phyloP scores from a whole-genome alignment of 75 land plant genomes.

The Pinus taeda region DNA sequence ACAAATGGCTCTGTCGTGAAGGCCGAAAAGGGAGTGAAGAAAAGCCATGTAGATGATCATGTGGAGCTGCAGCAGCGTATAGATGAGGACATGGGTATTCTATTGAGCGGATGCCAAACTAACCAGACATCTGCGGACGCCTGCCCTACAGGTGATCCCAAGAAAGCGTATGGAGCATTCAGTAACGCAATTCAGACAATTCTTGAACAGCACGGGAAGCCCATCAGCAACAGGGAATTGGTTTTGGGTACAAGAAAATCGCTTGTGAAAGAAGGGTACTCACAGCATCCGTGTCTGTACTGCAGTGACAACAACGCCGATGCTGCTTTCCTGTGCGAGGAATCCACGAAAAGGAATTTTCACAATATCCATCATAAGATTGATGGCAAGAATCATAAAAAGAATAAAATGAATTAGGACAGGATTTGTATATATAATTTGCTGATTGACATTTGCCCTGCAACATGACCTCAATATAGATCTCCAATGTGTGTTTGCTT shows the following conservation, averaged over 20 bases:
- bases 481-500: too few species aligned
- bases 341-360: too few species aligned
- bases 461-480: too few species aligned
- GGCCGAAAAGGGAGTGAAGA: too few species aligned
- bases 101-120: slow-evolving; percentile 88
- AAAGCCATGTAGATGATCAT: too few species aligned
- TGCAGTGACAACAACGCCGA: slow-evolving; percentile 64
- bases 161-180: slow-evolving; percentile 72
- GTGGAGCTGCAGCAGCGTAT: neutral
- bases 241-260: slow-evolving; percentile 47
- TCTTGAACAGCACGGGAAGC: slow-evolving; percentile 22
- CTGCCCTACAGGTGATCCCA: slow-evolving; percentile 43
- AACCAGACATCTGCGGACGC: slow-evolving; percentile 90
- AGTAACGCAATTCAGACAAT: slow-evolving; percentile 88
- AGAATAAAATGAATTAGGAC: too few species aligned
- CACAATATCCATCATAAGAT: too few species aligned
- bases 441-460: too few species aligned
- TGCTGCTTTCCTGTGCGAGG: slow-evolving; percentile 39
- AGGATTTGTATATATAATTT: too few species aligned
- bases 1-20: too few species aligned
- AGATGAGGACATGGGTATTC: slow-evolving; percentile 56
- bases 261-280: slow-evolving; percentile 54
- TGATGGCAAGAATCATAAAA: too few species aligned
- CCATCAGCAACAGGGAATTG: slow-evolving; percentile 57
- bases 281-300: slow-evolving; percentile 88